Conservation (phyloP, 495 filamentous ascomycete species). For the Pseudotulostoma volvatum region DNA sequence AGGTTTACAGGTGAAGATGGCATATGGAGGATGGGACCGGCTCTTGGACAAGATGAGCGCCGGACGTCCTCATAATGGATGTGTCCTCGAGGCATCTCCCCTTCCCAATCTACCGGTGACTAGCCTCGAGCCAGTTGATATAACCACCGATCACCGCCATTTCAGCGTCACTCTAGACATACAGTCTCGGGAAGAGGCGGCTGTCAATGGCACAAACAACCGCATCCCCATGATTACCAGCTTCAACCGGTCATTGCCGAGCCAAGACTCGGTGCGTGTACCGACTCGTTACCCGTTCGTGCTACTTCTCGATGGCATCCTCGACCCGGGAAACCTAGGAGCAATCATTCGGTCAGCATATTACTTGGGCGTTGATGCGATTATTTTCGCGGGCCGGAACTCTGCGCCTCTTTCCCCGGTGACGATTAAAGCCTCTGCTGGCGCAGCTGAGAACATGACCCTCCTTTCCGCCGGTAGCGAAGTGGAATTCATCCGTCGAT, state of each 20-base stretch:
- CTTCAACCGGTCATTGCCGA: conserved; percentile 8
- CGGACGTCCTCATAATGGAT: conserved; percentile 81
- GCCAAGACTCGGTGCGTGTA: neutral
- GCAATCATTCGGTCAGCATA: conserved; percentile 72
- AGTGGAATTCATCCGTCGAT: conserved; percentile 48
- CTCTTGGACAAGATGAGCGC: conserved; percentile 70
- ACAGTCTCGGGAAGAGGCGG: conserved; percentile 57
- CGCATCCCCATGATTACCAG: conserved; percentile 18
- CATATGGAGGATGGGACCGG: conserved; percentile 36
- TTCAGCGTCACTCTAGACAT: conserved; percentile 45
- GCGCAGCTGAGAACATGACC: conserved; percentile 63
- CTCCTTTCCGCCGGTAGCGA: conserved; percentile 50
- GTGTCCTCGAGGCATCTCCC: conserved; percentile 72
- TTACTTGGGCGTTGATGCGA: conserved; percentile 68
- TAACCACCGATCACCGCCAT: conserved; percentile 17
- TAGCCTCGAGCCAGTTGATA: conserved; percentile 32
- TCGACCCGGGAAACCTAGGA: conserved; percentile 81
- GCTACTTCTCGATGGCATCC: conserved; percentile 66
- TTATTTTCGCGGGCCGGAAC: conserved; percentile 47
- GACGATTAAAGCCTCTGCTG: conserved; percentile 71
- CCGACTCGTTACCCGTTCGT: conserved; percentile 50
- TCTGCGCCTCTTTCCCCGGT: conserved; percentile 59
- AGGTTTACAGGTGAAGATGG: conserved; percentile 37
- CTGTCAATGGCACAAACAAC: conserved; percentile 46
- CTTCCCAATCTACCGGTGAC: conserved; percentile 58